Evolutionary conservation across 129 eudicot species (phyloP).

Genomic region (Flaveria sonorensis): DNA sequence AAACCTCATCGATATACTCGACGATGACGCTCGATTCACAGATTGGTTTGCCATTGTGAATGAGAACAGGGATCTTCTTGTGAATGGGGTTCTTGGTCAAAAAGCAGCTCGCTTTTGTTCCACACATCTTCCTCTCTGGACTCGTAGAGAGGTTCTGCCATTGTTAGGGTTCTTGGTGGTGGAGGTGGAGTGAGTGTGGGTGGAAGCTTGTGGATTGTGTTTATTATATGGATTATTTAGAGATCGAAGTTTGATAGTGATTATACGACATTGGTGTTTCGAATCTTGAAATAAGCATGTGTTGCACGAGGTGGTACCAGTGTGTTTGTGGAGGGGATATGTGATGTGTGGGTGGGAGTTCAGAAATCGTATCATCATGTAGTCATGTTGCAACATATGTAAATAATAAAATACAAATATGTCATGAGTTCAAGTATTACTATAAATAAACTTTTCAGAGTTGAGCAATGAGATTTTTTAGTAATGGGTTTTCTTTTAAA

Average conservation of each 20-base stretch:
- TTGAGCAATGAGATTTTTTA: too few species aligned
- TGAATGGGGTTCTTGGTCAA: conserved; percentile 47
- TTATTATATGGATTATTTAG: background rate
- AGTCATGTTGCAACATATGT: too few species aligned
- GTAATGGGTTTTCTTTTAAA: too few species aligned
- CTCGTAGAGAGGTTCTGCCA: conserved; percentile 39
- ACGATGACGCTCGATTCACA: conserved; percentile 51
- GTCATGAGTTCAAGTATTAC: too few species aligned
- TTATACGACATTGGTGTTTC: too few species aligned
- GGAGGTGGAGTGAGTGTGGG: background rate
- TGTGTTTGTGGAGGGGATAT: background rate
- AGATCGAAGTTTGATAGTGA: too few species aligned
- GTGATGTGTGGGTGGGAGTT: background rate
- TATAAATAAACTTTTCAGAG: too few species aligned
- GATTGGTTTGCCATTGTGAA: conserved; percentile 52
- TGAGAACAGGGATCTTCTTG: conserved; percentile 54
- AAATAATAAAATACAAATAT: too few species aligned
- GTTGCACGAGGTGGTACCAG: too few species aligned
- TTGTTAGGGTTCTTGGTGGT: conserved; percentile 15
- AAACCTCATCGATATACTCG: conserved; percentile 56
- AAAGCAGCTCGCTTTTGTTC: conserved; percentile 45
- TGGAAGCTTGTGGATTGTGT: background rate
- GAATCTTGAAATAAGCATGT: too few species aligned
- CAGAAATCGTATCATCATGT: background rate
- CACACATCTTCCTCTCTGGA: conserved; percentile 41